Evolutionary conservation across 2,329 filamentous ascomycete species (phyloP).

Genomic region (Dactylellina haptotyla): DNA sequence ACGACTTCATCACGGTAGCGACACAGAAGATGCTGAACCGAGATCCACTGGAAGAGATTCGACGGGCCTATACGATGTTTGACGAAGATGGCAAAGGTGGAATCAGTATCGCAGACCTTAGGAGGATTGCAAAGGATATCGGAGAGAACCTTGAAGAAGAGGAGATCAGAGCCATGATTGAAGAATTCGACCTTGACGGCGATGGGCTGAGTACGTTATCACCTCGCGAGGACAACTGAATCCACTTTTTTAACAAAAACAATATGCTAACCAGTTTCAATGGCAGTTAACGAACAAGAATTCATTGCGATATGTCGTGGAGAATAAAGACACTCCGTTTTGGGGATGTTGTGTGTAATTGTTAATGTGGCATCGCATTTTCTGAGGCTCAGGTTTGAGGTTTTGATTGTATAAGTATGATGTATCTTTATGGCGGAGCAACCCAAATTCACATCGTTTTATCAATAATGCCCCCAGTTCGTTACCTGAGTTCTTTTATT

Average conservation of each 20-base stretch:
- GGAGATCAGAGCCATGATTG: conserved; percentile 94
- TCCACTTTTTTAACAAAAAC: not conserved
- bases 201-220: conserved; percentile 71
- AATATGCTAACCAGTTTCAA: conserved; percentile 21
- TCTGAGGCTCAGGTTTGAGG: too few species aligned
- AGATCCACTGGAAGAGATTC: conserved; percentile 89
- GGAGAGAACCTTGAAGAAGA: conserved; percentile 93
- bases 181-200: conserved; percentile 94
- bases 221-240: not conserved
- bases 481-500: not conserved
- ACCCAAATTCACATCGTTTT: too few species aligned
- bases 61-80: conserved; percentile 90
- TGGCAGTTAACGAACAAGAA: conserved; percentile 73
- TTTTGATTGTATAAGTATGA: too few species aligned
- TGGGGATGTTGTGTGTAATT: not conserved
- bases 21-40: conserved; percentile 81
- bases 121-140: conserved; percentile 86
- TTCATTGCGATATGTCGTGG: conserved; percentile 69
- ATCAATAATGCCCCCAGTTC: too few species aligned
- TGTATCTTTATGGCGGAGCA: too few species aligned
- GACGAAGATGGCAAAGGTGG: conserved; percentile 87
- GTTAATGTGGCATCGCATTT: not conserved
- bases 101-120: conserved; percentile 87
- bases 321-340: conserved; percentile 47
- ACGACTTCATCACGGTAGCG: conserved; percentile 78